Evolutionary conservation across 2,329 filamentous ascomycete genomes (phyloP), one percentile per base, ranked within the genome.

Genomic region (Verticillium dahliae): DNA sequence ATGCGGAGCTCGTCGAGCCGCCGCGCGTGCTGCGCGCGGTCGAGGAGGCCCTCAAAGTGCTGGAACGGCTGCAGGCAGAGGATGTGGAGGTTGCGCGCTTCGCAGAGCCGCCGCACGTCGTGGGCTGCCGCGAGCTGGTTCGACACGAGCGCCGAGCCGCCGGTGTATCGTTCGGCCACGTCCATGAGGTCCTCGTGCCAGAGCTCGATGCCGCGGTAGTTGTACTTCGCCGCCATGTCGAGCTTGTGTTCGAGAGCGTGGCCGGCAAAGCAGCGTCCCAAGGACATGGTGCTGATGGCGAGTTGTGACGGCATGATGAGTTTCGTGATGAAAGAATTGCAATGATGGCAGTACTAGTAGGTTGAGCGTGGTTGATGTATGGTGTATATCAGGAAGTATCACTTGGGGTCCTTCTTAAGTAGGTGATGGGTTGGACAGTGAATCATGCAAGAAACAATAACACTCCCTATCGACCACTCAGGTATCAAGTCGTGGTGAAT

Each of bases 111-210:
- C 33, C 78, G 79, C 62, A 90, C 81, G 57, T 81, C 74, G 3
- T 74, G 71, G 33, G 90, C 88, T 1, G 88, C 89, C 6, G 76
- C 69, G 22, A 90, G 67, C 45, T 87, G 79, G 66, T 80, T 80
- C 10, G 76, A 69, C 14, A 74, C 67, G 13, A 64, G 60, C 13
- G 70, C 65, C 2, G 73, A 75, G 37, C 76, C 69, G 52, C 78
- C 78, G 2, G 78, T 70, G 1, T 81, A 71, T 1, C 78, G 72
- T 67, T 66, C 67, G 33, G 88, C 85, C 14, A 89, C 69, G 67
- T 86, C 85, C 62, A 85, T 77, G 3, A 94, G 81, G 71, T 94
- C 90, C 70, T 94, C 90, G 72, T 89, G 87, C 77, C 92, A 92
- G 22, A 92, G 80, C 71, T 94, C 90, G 65, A 94, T 84, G 59